Base-by-base conservation (phyloP, 2,329 filamentous ascomycete genomes). In the Torrubiella hemipterigena region DNA sequence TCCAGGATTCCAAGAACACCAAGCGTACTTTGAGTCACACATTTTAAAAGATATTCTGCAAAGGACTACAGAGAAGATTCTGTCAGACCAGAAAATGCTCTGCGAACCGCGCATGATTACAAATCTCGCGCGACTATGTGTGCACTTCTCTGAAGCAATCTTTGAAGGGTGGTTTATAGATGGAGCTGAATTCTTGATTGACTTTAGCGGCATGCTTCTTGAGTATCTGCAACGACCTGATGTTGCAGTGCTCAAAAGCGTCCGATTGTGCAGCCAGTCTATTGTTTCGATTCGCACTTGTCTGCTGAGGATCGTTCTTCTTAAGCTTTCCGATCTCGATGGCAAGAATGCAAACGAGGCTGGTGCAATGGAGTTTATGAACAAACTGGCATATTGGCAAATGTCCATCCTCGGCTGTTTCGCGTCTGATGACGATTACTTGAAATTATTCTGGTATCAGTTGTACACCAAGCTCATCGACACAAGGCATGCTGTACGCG, bases 151-250 rank as follows among this genome's bases (percentile, higher is more conserved):
- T 1, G 91, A 98, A 51, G 83, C 85, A 6, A 79, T 94, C 10
- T 95, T 91, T 42, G 91, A 96, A 55, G 91, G 91, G 12, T 95
- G 87, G 84, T 96, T 96, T 48, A 73, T 95, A 39, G 80, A 91
- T 41, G 89, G 89, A 2, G 83, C 83, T 2, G 81, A 86, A 43
- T 68, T 75, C 4, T 70, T 91, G 43, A 68, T 96, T 19, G 87
- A 96, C 45, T 93, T 95, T 45, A 72, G 79, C 4, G 91, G 89
- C 2, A 77, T 79, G 32, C 58, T 95, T 6, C 57, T 98, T 6
- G 91, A 98, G 50, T 89, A 93, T 46, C 63, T 98, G 4, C 85
- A 94, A 49, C 73, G 82, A 8, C 81, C 87, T 0, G 84, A 94
- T 11, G 66, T 98, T 21, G 73, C 84, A 1, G 67, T 65, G 9